Base-by-base conservation (phyloP, 2,329 filamentous ascomycete genomes). In the Epichloe coenophiala region DNA sequence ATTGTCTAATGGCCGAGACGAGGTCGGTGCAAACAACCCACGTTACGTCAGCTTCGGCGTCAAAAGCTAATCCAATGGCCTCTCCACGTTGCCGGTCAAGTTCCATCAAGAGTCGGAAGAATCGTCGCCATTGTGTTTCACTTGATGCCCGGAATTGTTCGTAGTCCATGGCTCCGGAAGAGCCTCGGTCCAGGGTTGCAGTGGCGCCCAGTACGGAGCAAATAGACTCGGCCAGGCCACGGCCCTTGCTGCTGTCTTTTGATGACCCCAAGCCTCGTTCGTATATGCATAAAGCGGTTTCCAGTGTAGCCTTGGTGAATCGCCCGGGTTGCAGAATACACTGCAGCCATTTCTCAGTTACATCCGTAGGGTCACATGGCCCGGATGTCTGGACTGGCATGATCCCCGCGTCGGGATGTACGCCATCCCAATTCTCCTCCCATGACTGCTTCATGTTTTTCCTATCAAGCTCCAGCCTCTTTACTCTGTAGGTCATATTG, bases 1-100 rank as follows among this genome's bases (percentile, higher is more conserved):
- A 95, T 59, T 84, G 80, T 54, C 91, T 77, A 48, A 97, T 76
- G 3, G 86, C 81, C 4, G 87, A 85, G 46, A 94, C 73, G 35
- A 84, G 81, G 65, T 96, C 90, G 1, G 90, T 82, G 59, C 88
- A 84, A 4, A 95, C 75, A 45, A 94, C 76, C 88, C 89, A 96
- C 2, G 88, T 79, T 70, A 90, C 77, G 47, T 84, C 82, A 9
- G 77, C 75, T 45, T 78, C 74, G 1, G 76, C 65, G 60, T 97
- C 93, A 50, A 87, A 81, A 0, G 83, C 79, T 43, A 97, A 71
- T 1, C 86, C 83, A 43, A 97, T 68, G 0, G 87, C 84, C 61
- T 96, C 90, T 17, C 86, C 84, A 60, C 90, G 78, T 60, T 88
- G 84, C 60, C 86, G 89, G 63, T 97, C 89, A 40, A 98, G 71